Evolutionary conservation across 371 early-diverging fungal genomes (phyloP), one percentile per base, ranked within the genome.

Genomic region (Rhizopus sp.): DNA sequence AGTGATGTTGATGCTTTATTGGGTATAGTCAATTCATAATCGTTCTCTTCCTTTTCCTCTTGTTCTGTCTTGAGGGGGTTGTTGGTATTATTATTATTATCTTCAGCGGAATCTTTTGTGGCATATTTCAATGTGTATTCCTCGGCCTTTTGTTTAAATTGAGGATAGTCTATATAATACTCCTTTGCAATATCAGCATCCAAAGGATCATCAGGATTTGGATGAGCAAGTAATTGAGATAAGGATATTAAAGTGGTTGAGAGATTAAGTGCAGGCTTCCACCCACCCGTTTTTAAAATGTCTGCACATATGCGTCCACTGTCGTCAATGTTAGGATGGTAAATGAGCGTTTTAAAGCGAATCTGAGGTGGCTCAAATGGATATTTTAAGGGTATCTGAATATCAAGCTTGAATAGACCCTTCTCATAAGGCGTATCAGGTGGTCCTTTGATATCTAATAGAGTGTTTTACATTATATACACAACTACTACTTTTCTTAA

Each of bases 121-220:
- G 63, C 82, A 62, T 76, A 59, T 47, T 68, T 73, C 3, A 56
- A 9, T 1, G 83, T 80, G 29, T 42, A 61, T 15, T 77, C 69
- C 4, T 51, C 55, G 4, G 83, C 83, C 48, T 77, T 78, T 23
- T 65, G 64, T 12, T 44, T 10, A 50, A 73, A 82, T 7, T 63
- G 38, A 4, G 63, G 60, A 31, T 69, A 46, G 50, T 77, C 68
- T 3, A 73, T 40, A 31, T 72, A 69, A 54, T 66, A 82, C 55
- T 80, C 76, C 47, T 57, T 64, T 0, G 83, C 83, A 51, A 84
- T 79, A 10, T 82, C 81, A 32, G 71, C 68, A 46, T 76, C 69
- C 7, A 84, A 49, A 5, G 84, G 84, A 50, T 84, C 84, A 34
- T 84, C 80, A n/a, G 84, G 82, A 35, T 84, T 84, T 0, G 84